Conservation (phyloP, 225 moss, liverwort and hornwort species). For the Thuidium tamariscinum region DNA sequence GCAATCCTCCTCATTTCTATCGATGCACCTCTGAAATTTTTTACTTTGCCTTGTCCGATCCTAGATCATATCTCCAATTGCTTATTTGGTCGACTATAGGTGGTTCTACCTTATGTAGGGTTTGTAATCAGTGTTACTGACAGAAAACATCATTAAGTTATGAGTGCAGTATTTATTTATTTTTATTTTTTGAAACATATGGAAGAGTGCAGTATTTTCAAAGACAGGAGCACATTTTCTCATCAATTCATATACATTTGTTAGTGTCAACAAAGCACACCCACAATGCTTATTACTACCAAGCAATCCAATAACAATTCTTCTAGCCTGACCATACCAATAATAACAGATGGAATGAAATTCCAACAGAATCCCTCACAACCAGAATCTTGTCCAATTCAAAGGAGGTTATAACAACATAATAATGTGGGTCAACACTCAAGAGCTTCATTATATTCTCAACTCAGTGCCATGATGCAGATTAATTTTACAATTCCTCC, state of each 20-base stretch:
- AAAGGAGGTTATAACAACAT: neutral
- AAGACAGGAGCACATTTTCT: too few species aligned
- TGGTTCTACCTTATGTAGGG: too few species aligned
- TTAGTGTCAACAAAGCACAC: neutral
- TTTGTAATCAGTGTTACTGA: neutral
- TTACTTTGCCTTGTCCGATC: too few species aligned
- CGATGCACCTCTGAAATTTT: too few species aligned
- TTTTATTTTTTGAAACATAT: too few species aligned
- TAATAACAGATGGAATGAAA: neutral
- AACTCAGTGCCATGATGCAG: neutral
- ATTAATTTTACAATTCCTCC: neutral
- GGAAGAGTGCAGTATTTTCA: too few species aligned
- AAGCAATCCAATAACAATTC: neutral
- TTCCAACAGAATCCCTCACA: too few species aligned
- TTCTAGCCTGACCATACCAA: neutral
- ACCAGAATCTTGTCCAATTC: too few species aligned
- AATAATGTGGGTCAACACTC: neutral
- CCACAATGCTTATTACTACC: neutral
- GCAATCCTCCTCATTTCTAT: too few species aligned
- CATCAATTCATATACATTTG: neutral
- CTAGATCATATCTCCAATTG: too few species aligned
- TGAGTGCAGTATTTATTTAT: neutral
- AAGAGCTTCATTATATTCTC: fast-evolving
- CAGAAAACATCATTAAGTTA: neutral
- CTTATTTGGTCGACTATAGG: too few species aligned